Conservation (phyloP, 306 rosid species). For the Crotalaria pallida region DNA sequence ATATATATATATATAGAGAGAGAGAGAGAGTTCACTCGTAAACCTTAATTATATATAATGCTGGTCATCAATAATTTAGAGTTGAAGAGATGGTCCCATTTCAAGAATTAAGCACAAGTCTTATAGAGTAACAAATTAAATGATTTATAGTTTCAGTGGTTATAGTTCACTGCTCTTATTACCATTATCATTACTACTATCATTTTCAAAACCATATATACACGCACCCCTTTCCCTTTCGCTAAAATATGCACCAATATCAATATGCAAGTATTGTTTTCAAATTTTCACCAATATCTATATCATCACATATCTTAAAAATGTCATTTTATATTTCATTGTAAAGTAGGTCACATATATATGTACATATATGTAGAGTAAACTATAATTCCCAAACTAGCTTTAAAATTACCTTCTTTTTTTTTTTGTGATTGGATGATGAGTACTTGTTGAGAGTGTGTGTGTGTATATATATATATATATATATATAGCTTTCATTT, state of each 20-base stretch:
- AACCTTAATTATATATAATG: too few species aligned
- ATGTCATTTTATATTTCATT: background rate
- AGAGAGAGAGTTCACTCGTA: too few species aligned
- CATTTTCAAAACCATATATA: background rate
- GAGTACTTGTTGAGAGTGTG: background rate
- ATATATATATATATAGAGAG: too few species aligned
- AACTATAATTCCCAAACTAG: too few species aligned
- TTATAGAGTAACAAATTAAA: background rate
- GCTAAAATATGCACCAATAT: background rate
- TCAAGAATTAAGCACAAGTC: background rate
- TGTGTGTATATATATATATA: too few species aligned
- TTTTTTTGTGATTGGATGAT: background rate
- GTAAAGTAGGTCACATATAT: too few species aligned
- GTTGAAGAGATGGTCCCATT: too few species aligned
- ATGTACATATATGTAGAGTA: too few species aligned
- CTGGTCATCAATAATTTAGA: too few species aligned
- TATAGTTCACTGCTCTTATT: background rate
- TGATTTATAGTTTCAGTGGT: background rate
- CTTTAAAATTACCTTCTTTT: too few species aligned
- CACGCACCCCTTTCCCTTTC: background rate
- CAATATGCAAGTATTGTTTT: background rate
- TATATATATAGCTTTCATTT: too few species aligned
- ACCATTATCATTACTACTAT: background rate
- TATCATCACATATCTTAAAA: background rate
- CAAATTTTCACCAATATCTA: background rate